phyloP scores from a whole-genome alignment of 2,329 filamentous ascomycete genomes.

The Fusarium foetens region DNA sequence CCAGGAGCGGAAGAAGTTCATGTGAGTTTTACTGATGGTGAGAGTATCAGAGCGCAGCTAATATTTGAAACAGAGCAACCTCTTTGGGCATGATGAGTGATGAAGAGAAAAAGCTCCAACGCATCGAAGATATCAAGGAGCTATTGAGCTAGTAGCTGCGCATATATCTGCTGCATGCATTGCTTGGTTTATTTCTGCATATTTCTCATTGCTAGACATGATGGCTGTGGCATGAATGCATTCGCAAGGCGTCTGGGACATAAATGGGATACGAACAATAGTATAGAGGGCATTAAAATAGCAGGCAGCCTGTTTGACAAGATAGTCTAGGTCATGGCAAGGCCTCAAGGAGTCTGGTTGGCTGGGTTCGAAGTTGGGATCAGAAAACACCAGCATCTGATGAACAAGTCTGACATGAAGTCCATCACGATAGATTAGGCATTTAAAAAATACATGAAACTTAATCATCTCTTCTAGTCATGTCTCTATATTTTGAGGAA shows the following conservation, averaged over 20 bases:
- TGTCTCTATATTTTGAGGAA: background rate
- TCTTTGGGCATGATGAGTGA: conserved; percentile 94
- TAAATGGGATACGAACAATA: conserved; percentile 12
- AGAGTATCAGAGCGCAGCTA: conserved; percentile 17
- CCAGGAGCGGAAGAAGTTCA: conserved; percentile 95
- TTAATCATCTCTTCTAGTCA: conserved; percentile 29
- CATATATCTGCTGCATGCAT: background rate
- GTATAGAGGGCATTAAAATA: conserved; percentile 8
- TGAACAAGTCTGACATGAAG: conserved; percentile 33
- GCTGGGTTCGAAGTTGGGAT: conserved; percentile 21
- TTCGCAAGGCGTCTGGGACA: conserved; percentile 30
- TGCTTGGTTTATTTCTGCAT: background rate
- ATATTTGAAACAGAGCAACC: conserved; percentile 72
- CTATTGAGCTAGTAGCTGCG: conserved; percentile 70
- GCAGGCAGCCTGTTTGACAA: conserved; percentile 11
- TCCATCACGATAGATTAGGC: conserved; percentile 27
- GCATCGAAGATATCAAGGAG: conserved; percentile 94
- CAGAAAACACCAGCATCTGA: conserved; percentile 33
- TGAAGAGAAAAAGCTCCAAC: conserved; percentile 88
- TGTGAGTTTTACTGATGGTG: conserved; percentile 67
- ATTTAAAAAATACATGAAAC: conserved; percentile 9
- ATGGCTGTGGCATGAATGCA: background rate
- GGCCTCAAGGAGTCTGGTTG: conserved; percentile 11
- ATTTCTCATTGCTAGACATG: background rate
- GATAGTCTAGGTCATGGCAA: conserved; percentile 4